phyloP scores from a whole-genome alignment of 805 yeast species.

The Ogataea wickerhamii region DNA sequence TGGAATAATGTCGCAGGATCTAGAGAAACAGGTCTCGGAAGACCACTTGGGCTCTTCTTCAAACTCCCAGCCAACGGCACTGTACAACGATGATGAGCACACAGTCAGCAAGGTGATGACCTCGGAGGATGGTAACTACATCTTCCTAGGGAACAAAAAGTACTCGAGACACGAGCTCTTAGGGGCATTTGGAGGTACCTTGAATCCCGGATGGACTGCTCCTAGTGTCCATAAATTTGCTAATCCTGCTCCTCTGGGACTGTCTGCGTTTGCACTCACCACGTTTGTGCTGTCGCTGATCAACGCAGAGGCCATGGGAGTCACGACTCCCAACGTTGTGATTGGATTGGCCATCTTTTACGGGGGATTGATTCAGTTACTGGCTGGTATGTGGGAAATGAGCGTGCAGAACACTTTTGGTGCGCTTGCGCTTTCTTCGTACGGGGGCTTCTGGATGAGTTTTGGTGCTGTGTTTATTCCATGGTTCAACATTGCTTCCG shows the following conservation, averaged over 20 bases:
- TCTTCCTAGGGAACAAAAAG: conserved; percentile 69
- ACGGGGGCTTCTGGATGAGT: conserved; percentile 76
- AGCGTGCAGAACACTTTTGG: conserved; percentile 76
- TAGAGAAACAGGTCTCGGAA: conserved; percentile 21
- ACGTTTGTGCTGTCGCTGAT: conserved; percentile 62
- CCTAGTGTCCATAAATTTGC: conserved; percentile 59
- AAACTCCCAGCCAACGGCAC: conserved; percentile 23
- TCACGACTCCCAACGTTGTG: conserved; percentile 54
- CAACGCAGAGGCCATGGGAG: conserved; percentile 67
- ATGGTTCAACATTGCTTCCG: conserved; percentile 54
- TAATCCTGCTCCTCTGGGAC: conserved; percentile 74
- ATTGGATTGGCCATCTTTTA: conserved; percentile 66
- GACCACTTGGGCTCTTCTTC: conserved; percentile 14
- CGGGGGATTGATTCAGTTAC: conserved; percentile 68
- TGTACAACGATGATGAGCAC: conserved; percentile 15
- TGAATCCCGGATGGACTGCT: conserved; percentile 65
- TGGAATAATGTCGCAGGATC: conserved; percentile 8
- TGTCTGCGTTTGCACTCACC: conserved; percentile 67
- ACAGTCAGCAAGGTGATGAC: conserved; percentile 33
- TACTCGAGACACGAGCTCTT: conserved; percentile 58
- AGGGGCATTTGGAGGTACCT: conserved; percentile 78
- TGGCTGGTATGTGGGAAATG: conserved; percentile 75
- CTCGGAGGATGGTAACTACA: conserved; percentile 58
- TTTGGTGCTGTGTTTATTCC: conserved; percentile 63
- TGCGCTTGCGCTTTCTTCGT: conserved; percentile 56